phyloP scores from a whole-genome alignment of 139 green algal genomes.

The Coccomyxa sp. region DNA sequence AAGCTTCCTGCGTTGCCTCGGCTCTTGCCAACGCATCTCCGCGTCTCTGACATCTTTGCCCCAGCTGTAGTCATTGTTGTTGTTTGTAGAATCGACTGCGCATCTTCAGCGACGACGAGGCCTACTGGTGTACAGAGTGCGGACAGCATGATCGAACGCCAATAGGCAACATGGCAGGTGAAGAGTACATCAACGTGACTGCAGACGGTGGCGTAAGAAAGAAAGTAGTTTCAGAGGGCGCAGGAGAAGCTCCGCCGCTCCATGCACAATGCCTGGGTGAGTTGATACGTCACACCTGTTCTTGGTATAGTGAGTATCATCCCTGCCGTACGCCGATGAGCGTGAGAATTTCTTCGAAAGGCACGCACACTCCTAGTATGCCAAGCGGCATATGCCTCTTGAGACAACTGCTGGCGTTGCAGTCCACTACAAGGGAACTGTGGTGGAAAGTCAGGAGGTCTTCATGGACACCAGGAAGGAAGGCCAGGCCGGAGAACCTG shows the following conservation, averaged over 20 bases:
- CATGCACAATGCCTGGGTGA: constrained; percentile 59
- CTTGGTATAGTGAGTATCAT: too few relatives aligned
- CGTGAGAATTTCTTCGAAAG: not conserved
- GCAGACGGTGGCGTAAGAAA: constrained; percentile 42
- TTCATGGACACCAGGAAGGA: constrained; percentile 67
- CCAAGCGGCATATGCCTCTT: too few relatives aligned
- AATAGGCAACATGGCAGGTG: too few relatives aligned
- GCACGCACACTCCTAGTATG: too few relatives aligned
- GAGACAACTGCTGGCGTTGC: not conserved
- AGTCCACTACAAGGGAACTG: constrained; percentile 67
- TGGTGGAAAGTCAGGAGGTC: constrained; percentile 29
- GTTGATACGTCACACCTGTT: not conserved
- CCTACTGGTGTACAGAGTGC: too few relatives aligned
- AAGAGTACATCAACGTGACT: not conserved
- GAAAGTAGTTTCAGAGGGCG: constrained; percentile 32
- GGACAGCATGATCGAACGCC: too few relatives aligned
- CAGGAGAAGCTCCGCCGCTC: constrained; percentile 28
- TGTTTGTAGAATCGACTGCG: too few relatives aligned
- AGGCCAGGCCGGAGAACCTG: constrained; percentile 28
- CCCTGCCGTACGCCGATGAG: not conserved
- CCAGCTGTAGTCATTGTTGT: too few relatives aligned
- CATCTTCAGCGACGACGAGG: too few relatives aligned
- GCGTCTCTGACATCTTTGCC: too few relatives aligned
- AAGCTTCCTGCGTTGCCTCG: too few relatives aligned
- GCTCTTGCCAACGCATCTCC: too few relatives aligned